A percentile compares a stretch with the other conserved stretches of the same genome.
These are phyloP conservation scores for Dictyostelium citrinum DNA, from an alignment of 78 protist genomes.

Conservation along the genomic window DNA sequence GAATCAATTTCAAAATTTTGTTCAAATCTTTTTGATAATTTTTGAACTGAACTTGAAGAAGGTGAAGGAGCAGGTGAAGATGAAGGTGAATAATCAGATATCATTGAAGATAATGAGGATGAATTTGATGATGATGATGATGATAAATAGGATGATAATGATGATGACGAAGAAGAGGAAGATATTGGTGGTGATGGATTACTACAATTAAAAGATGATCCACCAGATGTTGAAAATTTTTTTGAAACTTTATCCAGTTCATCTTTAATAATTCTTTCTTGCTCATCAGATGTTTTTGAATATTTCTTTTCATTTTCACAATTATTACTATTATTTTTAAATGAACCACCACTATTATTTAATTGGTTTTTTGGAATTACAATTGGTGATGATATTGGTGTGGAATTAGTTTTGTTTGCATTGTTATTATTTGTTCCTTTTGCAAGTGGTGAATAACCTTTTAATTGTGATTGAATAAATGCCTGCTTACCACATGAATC, in stretches of 20 bases:
- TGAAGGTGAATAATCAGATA: not conserved
- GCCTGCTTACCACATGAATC: constrained; percentile 67
- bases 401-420: not conserved
- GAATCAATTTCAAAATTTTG: not conserved
- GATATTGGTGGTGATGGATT: not conserved
- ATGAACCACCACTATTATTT: not conserved
- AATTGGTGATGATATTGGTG: not conserved
- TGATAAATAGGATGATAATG: not conserved
- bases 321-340: not conserved
- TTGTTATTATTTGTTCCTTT: not conserved
- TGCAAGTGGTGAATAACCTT: constrained; percentile 48
- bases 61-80: not conserved
- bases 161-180: not conserved
- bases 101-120: not conserved
- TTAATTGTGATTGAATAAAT: constrained; percentile 55
- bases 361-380: not conserved
- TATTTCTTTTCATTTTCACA: constrained; percentile 20
- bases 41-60: constrained; percentile 6
- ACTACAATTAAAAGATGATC: not conserved
- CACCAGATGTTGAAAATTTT: constrained; percentile 1
- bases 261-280: constrained; percentile 53
- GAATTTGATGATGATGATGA: not conserved
- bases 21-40: constrained; percentile 67
- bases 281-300: constrained; percentile 61
- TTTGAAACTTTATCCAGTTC: constrained; percentile 40